Base-by-base conservation (phyloP, 164 flowering plant species). In the Berberis thunbergii region DNA sequence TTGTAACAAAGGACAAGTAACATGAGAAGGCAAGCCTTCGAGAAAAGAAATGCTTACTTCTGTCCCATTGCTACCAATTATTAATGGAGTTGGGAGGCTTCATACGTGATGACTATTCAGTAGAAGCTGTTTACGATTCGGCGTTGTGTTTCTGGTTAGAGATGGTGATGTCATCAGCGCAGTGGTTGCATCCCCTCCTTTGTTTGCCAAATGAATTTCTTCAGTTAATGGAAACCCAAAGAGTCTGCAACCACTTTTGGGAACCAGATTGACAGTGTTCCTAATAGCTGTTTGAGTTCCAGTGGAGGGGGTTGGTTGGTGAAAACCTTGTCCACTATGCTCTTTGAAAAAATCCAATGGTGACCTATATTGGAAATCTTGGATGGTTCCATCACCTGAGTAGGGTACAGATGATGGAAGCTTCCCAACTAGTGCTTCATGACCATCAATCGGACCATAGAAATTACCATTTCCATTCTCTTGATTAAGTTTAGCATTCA, bases 161-260 rank as follows among this genome's bases (percentile, higher is more conserved):
- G 67, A 41, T 67, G 54, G 63, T 65, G 48, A 26, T 26, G 55
- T 68, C 13, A 75, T 12, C 40, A 50, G 58, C 46, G 69, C 63
- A 64, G 67, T 46, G 11, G 64, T 45, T 12, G 62, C 50, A 39
- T 67, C 74, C 50, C 64, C 79, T 11, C 64, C 73, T 26, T 26
- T 26, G 56, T 46, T 72, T 10, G 74, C 55, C 12, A 44, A 69
- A 26, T 64, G 65, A 44, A 67, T 70, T 63, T 77, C 93, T 59
- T 84, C 81, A 0, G 79, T 85, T 71, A 93, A 67, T 7, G 97
- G 71, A 71, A 93, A 90, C 10, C 98, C 98, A 72, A 93, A 90
- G 49, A 93, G 84, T 67, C 84, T 86, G 83, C 97, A 90, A 67
- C 81, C 73, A 64, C 76, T 76, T 72, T 26, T 63, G 2, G 80